Evolutionary conservation across 257 asterid species (phyloP), one percentile per base, ranked within the genome.

Genomic region (Handroanthus guayacan): DNA sequence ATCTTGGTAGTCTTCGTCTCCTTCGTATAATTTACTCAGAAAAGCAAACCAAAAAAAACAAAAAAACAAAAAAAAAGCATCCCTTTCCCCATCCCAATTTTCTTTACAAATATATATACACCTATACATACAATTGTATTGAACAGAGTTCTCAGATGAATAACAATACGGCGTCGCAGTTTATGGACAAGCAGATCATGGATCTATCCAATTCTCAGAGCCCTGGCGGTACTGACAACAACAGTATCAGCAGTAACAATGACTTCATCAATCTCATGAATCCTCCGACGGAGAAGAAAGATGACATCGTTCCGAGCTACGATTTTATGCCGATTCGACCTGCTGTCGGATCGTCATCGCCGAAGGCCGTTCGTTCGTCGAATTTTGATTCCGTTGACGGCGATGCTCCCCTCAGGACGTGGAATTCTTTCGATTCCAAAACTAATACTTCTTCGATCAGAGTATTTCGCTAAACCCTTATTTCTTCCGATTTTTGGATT

Each of bases 111-210:
- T n/a, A 71, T n/a, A 63, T 14, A 6, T 16, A 16, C 5, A 38
- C n/a, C 17, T 69, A 74, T 43, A 62, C n/a, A 61, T 16, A 17
- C 63, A 48, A 5, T 56, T 57, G 74, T 64, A 5, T 37, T 55
- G 9, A 78, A 31, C 62, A 67, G 79, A 65, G 71, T 66, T 61
- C 82, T 79, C 89, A 77, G 88, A 94, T 94, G 98, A 92, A 90
- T 87, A 77, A 31, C 85, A 83, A 73, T 57, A 39, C 82, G 79
- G 16, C 94, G 69, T 88, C 92, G 77, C 89, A 85, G 84, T 92
- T 81, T 72, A 92, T 92, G 98, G 98, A 95, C 88, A 95, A 95
- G 85, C 99, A 92, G 92, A 92, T 95, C 88, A 95, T 92, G 99
- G 97, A 92, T 91, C 96, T 92, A 77, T 88, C 97, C 36, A 90